Percentiles rank a stretch among this genome's conserved stretches.
These are phyloP conservation scores for Neckera pumila DNA, from an alignment of 225 moss, liverwort and hornwort genomes.

Conservation along the genomic window DNA sequence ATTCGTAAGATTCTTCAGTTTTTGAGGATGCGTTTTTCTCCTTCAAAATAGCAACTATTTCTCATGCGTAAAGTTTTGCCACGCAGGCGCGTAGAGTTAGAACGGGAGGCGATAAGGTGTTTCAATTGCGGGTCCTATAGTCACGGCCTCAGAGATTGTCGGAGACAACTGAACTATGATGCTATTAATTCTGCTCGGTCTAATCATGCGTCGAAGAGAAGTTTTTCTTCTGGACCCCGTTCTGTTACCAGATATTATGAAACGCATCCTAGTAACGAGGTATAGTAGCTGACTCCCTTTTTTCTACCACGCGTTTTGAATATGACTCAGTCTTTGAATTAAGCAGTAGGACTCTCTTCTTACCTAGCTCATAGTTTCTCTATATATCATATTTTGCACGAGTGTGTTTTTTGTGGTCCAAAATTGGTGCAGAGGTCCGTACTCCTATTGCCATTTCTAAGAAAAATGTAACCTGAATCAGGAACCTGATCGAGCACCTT, in stretches of 20 bases:
- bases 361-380: neutral
- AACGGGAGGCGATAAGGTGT: constrained; percentile 61
- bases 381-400: neutral
- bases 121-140: constrained; percentile 93
- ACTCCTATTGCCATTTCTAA: neutral
- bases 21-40: neutral
- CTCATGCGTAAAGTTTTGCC: neutral
- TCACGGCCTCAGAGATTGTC: constrained; percentile 68
- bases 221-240: constrained; percentile 37
- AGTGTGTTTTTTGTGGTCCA: neutral
- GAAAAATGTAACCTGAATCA: constrained; percentile 14
- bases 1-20: neutral
- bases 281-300: neutral
- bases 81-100: constrained; percentile 26
- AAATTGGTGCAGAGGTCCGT: neutral
- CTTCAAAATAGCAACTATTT: neutral
- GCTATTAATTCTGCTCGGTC: constrained; percentile 68
- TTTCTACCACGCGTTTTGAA: neutral
- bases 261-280: constrained; percentile 44
- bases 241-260: constrained; percentile 70
- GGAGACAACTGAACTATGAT: constrained; percentile 49
- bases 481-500: constrained; percentile 75
- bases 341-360: neutral
- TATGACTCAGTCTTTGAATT: neutral
- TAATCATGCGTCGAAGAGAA: constrained; percentile 33